Percentiles rank a stretch among this genome's conserved stretches.
Evolutionary conservation across 2,329 filamentous ascomycete genomes (phyloP).

Genomic region (Penicillium freii): DNA sequence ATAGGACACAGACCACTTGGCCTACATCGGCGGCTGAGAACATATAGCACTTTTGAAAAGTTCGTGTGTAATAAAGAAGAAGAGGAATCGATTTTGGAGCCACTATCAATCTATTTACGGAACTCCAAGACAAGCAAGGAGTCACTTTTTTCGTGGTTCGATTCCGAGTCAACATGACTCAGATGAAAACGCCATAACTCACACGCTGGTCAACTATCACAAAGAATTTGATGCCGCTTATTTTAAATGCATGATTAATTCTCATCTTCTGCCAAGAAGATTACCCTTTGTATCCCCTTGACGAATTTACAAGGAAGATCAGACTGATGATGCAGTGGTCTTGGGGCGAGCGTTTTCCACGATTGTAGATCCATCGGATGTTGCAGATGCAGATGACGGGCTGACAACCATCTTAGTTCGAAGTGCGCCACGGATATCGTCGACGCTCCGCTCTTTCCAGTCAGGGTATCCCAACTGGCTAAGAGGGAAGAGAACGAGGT

Average conservation of each 20-base stretch:
- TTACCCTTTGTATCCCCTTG: slow-evolving; percentile 14
- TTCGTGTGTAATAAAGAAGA: not conserved
- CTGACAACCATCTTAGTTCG: slow-evolving; percentile 35
- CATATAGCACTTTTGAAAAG: not conserved
- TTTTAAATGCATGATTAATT: slow-evolving; percentile 9
- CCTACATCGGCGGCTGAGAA: not conserved
- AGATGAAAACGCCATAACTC: slow-evolving; percentile 30
- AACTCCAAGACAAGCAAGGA: slow-evolving; percentile 6
- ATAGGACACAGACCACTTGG: not conserved
- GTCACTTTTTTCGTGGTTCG: slow-evolving; percentile 1
- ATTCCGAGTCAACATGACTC: slow-evolving; percentile 13
- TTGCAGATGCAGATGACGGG: slow-evolving; percentile 12
- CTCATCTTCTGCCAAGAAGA: slow-evolving; percentile 14
- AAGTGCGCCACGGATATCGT: slow-evolving; percentile 47
- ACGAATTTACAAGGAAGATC: not conserved
- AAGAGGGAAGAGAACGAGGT: slow-evolving; percentile 39
- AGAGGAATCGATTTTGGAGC: not conserved
- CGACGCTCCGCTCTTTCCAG: slow-evolving; percentile 51
- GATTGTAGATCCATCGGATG: slow-evolving; percentile 27
- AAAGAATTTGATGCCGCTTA: slow-evolving; percentile 17
- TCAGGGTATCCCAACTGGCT: slow-evolving; percentile 48
- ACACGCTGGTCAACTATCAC: slow-evolving; percentile 21
- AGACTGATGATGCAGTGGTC: slow-evolving; percentile 9
- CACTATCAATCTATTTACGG: not conserved
- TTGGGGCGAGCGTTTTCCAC: slow-evolving; percentile 15